Evolutionary conservation across 768 basidiomycete genomes (phyloP), one percentile per base, ranked within the genome.

Genomic region (Cyclocybe cylindracea): DNA sequence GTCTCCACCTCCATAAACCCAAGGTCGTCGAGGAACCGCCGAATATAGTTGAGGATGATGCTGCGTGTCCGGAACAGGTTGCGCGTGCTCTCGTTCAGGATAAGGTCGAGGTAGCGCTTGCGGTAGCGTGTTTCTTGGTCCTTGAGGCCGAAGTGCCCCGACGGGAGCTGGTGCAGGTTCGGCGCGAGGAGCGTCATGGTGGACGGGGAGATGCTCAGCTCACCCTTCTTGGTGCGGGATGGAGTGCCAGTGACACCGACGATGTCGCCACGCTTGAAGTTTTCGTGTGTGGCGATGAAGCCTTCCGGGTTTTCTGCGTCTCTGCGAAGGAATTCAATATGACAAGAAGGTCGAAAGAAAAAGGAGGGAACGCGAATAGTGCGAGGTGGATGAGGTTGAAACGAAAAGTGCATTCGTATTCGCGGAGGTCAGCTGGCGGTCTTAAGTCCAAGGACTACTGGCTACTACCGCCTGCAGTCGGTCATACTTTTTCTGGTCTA

Each of bases 1-100:
- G 97, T 99, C 73, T 99, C 96, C 56, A 98, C 95, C 72, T 99
- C 97, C 71, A 98, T 85, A 80, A 99, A 99, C 39, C 96, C 97
- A 16, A 89, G 83, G 59, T 78, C 72, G 67, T 97, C 94, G 50
- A 99, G 72, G 82, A 84, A 99, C 58, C 87, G 87, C 40, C 97
- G 85, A 60, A 97, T 75, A 70, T 97, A 96, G 78, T 93, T 94
- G 74, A 99, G 79, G 66, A 97, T 89, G 63, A 82, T 85, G 67
- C 86, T 85, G 54, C 97, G 87, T 24, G 91, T 89, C 73, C 95
- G 74, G 75, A 98, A 99, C 56, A 95, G 86, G 60, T 86, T 85
- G 55, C 97, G 87, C 13, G 93, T 92, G 58, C 84, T 82, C 37
- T 91, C 87, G 69, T 91, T 95, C 70, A 99, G 79, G 74, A 99